phyloP scores from a whole-genome alignment of 176 grass and related monocot genomes.

The Eremochloa ophiuroides region DNA sequence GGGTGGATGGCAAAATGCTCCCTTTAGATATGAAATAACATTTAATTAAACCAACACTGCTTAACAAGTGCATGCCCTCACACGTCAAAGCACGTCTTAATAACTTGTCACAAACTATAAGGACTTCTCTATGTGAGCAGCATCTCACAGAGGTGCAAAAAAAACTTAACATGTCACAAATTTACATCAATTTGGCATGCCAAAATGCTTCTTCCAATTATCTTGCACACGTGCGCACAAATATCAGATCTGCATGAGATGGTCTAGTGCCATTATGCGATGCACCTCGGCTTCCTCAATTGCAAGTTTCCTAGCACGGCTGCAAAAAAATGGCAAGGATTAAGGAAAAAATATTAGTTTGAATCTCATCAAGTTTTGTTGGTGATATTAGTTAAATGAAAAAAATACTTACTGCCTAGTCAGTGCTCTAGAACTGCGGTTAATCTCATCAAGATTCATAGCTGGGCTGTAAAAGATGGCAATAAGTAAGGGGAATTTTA shows the following conservation, averaged over 20 bases:
- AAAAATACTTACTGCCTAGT: background rate
- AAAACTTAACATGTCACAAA: background rate
- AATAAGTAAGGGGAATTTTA: too few relatives aligned
- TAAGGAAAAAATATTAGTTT: background rate
- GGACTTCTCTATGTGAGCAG: too few relatives aligned
- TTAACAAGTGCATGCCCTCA: too few relatives aligned
- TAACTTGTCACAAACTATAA: too few relatives aligned
- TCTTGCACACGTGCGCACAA: background rate
- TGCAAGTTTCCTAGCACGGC: background rate
- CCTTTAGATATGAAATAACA: too few relatives aligned
- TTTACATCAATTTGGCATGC: background rate
- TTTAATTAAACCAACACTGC: too few relatives aligned
- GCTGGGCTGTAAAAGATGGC: too few relatives aligned
- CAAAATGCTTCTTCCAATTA: background rate
- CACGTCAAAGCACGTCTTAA: too few relatives aligned
- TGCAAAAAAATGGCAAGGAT: background rate
- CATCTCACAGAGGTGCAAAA: too few relatives aligned
- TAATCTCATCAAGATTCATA: background rate
- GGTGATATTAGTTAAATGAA: too few relatives aligned
- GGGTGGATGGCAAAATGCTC: too few relatives aligned
- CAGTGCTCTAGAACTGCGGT: background rate
- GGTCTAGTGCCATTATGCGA: background rate
- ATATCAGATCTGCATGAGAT: background rate
- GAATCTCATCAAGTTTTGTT: background rate
- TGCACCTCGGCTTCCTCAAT: background rate